These are phyloP conservation scores for Pleurotus sapidus DNA, from an alignment of 768 basidiomycete species.

Conservation along the genomic window DNA sequence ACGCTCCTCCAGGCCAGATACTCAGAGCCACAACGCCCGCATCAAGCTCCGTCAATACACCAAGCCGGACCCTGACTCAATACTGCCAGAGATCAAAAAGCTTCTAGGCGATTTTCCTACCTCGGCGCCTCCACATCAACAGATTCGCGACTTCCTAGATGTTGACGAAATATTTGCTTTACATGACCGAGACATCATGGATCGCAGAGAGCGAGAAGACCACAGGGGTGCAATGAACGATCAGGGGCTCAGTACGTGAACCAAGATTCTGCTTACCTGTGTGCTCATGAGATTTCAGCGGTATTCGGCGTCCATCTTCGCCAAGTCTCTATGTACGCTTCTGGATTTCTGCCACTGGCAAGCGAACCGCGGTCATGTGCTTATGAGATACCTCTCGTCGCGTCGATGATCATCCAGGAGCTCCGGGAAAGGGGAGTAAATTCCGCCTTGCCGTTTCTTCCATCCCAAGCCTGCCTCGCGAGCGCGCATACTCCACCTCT, in stretches of 20 bases:
- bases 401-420: background rate
- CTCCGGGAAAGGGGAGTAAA: background rate
- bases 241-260: background rate
- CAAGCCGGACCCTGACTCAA: background rate
- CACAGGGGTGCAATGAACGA: background rate
- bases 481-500: background rate
- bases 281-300: background rate
- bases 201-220: background rate
- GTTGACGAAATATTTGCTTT: background rate
- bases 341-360: background rate
- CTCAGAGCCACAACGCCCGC: too few relatives aligned
- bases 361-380: background rate
- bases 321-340: slow-evolving; percentile 6
- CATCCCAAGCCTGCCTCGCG: background rate
- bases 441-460: background rate
- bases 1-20: too few relatives aligned
- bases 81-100: background rate
- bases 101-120: background rate
- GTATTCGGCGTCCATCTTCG: background rate
- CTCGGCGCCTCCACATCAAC: background rate
- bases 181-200: slow-evolving; percentile 3
- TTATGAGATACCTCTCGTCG: background rate
- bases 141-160: slow-evolving; percentile 3
- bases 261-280: background rate
- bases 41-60: background rate